Evolutionary conservation across 345 rosid species (phyloP).

Genomic region (Gossypioides kirkii): DNA sequence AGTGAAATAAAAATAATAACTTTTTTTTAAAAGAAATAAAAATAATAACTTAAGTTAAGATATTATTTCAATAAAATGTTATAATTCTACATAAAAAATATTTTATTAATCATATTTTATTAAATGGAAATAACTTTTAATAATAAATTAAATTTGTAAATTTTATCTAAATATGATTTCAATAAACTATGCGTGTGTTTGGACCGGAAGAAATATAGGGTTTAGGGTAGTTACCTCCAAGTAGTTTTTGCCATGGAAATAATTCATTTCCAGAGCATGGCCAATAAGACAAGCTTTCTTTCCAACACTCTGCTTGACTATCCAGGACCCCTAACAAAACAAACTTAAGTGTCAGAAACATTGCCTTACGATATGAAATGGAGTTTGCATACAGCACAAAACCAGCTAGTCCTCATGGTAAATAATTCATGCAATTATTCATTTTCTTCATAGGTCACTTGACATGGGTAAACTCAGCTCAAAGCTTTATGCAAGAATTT

Average conservation of each 20-base stretch:
- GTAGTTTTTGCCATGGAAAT: conserved; percentile 84
- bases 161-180: too few relatives aligned
- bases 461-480: background rate
- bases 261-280: conserved; percentile 87
- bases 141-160: too few relatives aligned
- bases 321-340: conserved; percentile 85
- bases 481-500: background rate
- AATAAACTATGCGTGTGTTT: too few relatives aligned
- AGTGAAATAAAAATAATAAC: too few relatives aligned
- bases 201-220: too few relatives aligned
- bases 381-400: background rate
- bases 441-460: background rate
- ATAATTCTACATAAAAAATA: too few relatives aligned
- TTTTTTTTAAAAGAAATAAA: too few relatives aligned
- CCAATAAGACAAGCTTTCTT: conserved; percentile 93
- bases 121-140: too few relatives aligned
- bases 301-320: conserved; percentile 95
- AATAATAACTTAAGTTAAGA: too few relatives aligned
- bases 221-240: conserved; percentile 52
- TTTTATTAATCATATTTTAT: too few relatives aligned
- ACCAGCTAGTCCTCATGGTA: background rate
- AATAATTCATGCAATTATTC: background rate
- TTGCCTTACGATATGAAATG: background rate
- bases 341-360: background rate
- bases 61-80: too few relatives aligned